These are phyloP conservation scores for Allium sativum DNA, from an alignment of 106 monocot genomes.

Conservation along the genomic window DNA sequence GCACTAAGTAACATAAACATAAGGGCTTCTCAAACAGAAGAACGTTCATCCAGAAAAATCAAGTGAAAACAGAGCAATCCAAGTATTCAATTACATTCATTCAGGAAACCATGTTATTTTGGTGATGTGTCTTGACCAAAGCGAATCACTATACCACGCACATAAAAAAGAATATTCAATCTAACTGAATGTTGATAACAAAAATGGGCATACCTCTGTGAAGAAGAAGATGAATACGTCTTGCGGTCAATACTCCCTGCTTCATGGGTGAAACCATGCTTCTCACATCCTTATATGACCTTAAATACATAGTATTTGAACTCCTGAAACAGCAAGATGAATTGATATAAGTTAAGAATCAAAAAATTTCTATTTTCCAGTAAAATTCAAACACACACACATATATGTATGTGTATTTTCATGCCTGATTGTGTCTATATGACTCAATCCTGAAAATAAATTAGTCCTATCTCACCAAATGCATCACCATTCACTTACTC, in stretches of 20 bases:
- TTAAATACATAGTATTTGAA: constrained; percentile 72
- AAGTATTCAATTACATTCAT: no score
- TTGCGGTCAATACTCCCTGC: constrained; percentile 68
- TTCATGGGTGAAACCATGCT: constrained; percentile 79
- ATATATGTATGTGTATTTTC: no score
- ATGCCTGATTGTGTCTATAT: no score
- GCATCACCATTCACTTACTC: constrained; percentile 66
- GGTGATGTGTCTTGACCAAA: no score
- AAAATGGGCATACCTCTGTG: constrained; percentile 26
- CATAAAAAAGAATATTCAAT: not conserved
- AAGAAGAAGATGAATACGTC: constrained; percentile 55
- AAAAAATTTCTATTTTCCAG: not conserved
- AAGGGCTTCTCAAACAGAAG: no score
- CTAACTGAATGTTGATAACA: not conserved
- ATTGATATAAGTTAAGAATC: not conserved
- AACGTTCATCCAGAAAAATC: no score
- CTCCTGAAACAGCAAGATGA: constrained; percentile 19
- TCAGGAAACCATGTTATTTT: no score
- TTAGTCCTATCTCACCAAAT: constrained; percentile 39
- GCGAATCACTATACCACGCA: no score
- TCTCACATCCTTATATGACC: constrained; percentile 67
- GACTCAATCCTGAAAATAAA: not conserved
- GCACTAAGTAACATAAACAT: no score
- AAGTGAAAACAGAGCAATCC: no score
- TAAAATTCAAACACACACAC: not conserved